Percentiles rank a stretch among this genome's conserved stretches.
Evolutionary conservation across 2,329 filamentous ascomycete genomes (phyloP).

Genomic region (Penicillium sp.): DNA sequence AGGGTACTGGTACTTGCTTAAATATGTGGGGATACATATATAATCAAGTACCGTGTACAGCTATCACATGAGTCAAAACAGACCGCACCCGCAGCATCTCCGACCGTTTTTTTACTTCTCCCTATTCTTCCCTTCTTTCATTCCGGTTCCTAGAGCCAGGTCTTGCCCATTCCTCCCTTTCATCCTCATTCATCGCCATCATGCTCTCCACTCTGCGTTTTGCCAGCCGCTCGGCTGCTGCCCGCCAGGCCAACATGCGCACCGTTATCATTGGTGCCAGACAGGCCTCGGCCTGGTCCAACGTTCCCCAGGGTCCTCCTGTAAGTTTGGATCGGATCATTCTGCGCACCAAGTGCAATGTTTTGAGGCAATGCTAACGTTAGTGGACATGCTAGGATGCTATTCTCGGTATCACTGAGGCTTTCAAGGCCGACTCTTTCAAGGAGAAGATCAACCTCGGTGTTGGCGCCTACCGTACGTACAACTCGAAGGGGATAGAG

Average conservation of each 20-base stretch:
- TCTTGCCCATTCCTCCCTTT: conserved; percentile 8
- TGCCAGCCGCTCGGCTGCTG: conserved; percentile 40
- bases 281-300: conserved; percentile 79
- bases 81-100: conserved; percentile 18
- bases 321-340: conserved; percentile 52
- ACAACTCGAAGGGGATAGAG: neutral
- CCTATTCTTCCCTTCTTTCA: conserved; percentile 15
- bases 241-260: conserved; percentile 39
- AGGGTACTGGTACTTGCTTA: conserved; percentile 16
- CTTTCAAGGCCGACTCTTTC: conserved; percentile 95
- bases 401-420: conserved; percentile 72
- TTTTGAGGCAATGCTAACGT: conserved; percentile 22
- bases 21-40: conserved; percentile 6
- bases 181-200: conserved; percentile 7
- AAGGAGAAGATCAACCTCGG: conserved; percentile 97
- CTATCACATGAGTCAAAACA: conserved; percentile 26
- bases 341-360: neutral
- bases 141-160: conserved; percentile 9
- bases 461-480: conserved; percentile 86
- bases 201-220: conserved; percentile 49
- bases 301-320: conserved; percentile 88
- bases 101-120: conserved; percentile 20
- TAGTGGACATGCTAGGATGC: conserved; percentile 35
- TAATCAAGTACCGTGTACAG: conserved; percentile 16
- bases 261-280: conserved; percentile 45